Base-by-base conservation (phyloP, 1,139 yeast species). In the Saccharomyces hybrid region DNA sequence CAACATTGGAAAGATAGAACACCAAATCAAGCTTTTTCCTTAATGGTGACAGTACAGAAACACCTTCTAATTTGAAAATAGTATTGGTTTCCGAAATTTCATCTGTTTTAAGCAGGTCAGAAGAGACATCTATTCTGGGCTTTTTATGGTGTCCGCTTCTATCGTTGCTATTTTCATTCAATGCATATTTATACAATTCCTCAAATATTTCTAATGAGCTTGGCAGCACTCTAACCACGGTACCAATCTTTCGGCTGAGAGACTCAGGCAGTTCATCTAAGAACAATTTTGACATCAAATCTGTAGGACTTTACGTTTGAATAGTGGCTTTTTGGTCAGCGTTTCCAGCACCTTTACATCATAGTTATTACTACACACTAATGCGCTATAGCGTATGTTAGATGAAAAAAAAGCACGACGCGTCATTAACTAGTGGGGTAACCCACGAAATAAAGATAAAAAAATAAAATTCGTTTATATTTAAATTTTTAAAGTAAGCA, bases 41-140 rank as follows among this genome's bases (percentile, higher is more conserved):
- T 31, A 79, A 55, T 6, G 83, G 83, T 0, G 82, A 76, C 52
- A 78, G 76, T 41, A 78, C 73, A 1, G 83, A 77, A 1, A 78
- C 68, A 14, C 78, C 80, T 23, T 73, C 73, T 11, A 79, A 61
- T 56, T 76, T 77, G 51, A 79, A 71, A 27, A 78, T 73, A 1
- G 77, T 68, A 46, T 75, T 73, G 20, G 68, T 65, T 9, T 74
- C 74, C 16, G 68, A 63, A 25, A 38, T 38, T 20, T 9, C 6
- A 38, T 38, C 44, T 6, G 72, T 61, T 7, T 49, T 52, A 14
- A 25, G 25, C 9, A 46, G 53, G 27, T 5, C 27, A 4, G 47
- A 20, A 20, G 26, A 38, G 7, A 4, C 25, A 9, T 20, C n/a
- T 13, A 16, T 5, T 13, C 20, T 38, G 25, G 44, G 13, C 57